Base-by-base conservation (phyloP, 805 yeast genomes). In the Barnettozyma botsteinii region DNA sequence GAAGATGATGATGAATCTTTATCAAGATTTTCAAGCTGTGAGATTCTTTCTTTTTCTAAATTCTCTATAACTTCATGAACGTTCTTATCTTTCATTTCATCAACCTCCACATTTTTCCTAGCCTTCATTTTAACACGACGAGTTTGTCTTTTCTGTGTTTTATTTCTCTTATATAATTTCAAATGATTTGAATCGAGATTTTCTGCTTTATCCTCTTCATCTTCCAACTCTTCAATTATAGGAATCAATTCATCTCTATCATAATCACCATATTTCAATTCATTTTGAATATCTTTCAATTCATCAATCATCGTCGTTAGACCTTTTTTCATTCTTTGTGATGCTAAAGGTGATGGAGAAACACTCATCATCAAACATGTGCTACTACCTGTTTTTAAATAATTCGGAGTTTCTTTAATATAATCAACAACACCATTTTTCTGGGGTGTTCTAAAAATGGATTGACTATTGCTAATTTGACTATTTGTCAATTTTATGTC, bases 281-380 rank as follows among this genome's bases (percentile, higher is more conserved):
- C 62, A 24, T 54, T 53, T 32, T 57, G 48, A 12, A 75, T 56
- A 33, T 60, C 65, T 27, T 61, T 55, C 13, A 68, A 62, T 41
- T 75, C 83, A 31, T 67, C 62, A 47, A 69, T 70, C 29, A 79
- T 59, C 26, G 70, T 71, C 4, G 72, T 64, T 9, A 79, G 44
- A 3, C 68, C 56, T 33, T 66, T 60, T 4, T 53, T 51, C 6
- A 51, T 50, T 45, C 49, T 45, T 31, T 49, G 54, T 2, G 55
- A 46, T 3, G 56, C 55, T 17, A 57, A 37, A 12, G 64, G 64
- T 3, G 65, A 60, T 5, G 59, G 57, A 1, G 57, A 52, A 11
- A 50, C 37, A 4, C 53, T 31, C 12, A 38, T 31, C 12, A 38
- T 25, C 5, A 26, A 24, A 21, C 37, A 38, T 4, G 26, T 15